Conservation (phyloP, 2,329 filamentous ascomycete species). For the Periconia sp. region DNA sequence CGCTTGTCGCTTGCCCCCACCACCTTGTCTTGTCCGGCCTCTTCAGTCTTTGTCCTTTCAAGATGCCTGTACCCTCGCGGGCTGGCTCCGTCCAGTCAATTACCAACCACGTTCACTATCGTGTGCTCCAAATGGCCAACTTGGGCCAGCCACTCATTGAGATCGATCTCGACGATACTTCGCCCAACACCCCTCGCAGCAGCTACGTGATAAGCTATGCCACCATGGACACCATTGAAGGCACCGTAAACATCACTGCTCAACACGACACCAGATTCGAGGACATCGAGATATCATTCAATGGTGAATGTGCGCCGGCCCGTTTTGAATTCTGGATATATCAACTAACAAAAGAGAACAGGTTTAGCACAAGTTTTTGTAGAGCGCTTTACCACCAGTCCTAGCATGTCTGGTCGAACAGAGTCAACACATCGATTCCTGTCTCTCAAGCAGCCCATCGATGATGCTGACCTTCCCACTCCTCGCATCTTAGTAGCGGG, state of each 20-base stretch:
- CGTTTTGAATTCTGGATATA: not conserved
- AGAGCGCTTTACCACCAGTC: slow-evolving; percentile 56
- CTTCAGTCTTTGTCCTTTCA: not conserved
- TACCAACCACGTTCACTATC: slow-evolving; percentile 36
- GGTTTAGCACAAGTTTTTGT: slow-evolving; percentile 56
- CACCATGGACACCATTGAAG: slow-evolving; percentile 60
- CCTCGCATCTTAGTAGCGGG: slow-evolving; percentile 58
- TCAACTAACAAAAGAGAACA: slow-evolving; percentile 27
- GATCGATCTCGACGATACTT: slow-evolving; percentile 43
- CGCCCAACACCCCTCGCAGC: slow-evolving; percentile 23
- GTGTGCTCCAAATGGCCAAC: slow-evolving; percentile 35
- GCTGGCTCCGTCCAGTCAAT: slow-evolving; percentile 26
- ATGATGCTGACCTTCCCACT: slow-evolving; percentile 55
- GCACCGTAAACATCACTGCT: slow-evolving; percentile 53
- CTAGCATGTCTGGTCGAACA: slow-evolving; percentile 56
- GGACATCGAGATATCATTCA: slow-evolving; percentile 59
- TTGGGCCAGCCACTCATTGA: slow-evolving; percentile 45
- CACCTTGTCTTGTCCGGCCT: no score
- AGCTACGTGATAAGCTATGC: slow-evolving; percentile 53
- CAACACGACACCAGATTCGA: slow-evolving; percentile 59
- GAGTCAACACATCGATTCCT: slow-evolving; percentile 64
- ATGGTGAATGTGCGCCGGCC: slow-evolving; percentile 48
- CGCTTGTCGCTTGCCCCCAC: not conserved
- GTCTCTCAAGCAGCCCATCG: slow-evolving; percentile 62
- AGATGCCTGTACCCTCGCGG: not conserved